Percentiles rank a stretch among this genome's conserved stretches.
phyloP scores from a whole-genome alignment of 1,139 yeast species.

The Pichia sp. region DNA sequence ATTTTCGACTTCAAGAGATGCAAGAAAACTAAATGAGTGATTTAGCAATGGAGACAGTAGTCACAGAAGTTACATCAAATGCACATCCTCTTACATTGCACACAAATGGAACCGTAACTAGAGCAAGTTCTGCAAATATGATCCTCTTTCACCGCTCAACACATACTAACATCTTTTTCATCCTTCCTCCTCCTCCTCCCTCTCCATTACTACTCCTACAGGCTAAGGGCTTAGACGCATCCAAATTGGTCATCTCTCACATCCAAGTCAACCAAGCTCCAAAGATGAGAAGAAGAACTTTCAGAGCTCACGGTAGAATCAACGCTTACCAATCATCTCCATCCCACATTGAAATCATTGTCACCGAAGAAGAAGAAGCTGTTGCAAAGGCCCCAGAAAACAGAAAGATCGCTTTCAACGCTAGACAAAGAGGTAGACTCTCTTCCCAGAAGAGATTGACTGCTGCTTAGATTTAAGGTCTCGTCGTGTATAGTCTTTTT shows the following conservation, averaged over 20 bases:
- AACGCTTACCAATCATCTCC: constrained; percentile 98
- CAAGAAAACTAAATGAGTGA: too few relatives aligned
- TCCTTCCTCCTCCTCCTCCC: neutral
- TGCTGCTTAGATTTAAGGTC: constrained; percentile 36
- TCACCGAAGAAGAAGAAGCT: constrained; percentile 92
- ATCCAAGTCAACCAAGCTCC: constrained; percentile 99
- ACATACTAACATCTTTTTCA: constrained; percentile 18
- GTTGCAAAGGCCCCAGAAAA: constrained; percentile 91
- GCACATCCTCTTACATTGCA: too few relatives aligned
- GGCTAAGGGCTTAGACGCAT: constrained; percentile 95
- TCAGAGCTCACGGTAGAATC: constrained; percentile 99
- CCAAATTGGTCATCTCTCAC: constrained; percentile 92
- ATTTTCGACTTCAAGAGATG: too few relatives aligned
- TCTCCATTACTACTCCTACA: constrained; percentile 25
- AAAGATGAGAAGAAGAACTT: constrained; percentile 99
- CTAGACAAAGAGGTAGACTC: constrained; percentile 93
- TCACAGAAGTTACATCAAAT: too few relatives aligned
- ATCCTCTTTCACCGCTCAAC: neutral
- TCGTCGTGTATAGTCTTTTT: constrained; percentile 2
- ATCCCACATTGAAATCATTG: constrained; percentile 96
- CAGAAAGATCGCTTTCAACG: constrained; percentile 69
- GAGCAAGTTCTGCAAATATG: too few relatives aligned
- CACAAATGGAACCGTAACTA: too few relatives aligned
- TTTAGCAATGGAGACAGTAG: too few relatives aligned
- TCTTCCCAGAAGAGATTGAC: constrained; percentile 75